These are phyloP conservation scores for Puccinia coronata DNA, from an alignment of 1,284 basidiomycete species.

Conservation along the genomic window DNA sequence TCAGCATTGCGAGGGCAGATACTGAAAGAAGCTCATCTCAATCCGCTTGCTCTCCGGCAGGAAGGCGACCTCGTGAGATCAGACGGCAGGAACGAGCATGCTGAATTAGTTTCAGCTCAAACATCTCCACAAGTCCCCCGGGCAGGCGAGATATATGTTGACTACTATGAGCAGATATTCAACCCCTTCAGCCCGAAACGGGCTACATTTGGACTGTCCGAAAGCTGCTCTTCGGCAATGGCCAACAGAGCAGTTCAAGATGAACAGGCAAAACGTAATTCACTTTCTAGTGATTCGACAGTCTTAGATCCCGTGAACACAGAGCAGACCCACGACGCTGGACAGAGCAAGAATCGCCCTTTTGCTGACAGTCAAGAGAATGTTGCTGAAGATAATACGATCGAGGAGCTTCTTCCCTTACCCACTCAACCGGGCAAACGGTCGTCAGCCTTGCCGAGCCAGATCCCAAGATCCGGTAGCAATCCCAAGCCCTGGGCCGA, in stretches of 20 bases:
- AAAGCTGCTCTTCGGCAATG: neutral
- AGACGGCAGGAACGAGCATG: neutral
- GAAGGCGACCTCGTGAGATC: neutral
- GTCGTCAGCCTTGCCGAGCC: neutral
- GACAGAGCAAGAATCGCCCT: neutral
- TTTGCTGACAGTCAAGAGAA: neutral
- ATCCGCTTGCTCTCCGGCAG: neutral
- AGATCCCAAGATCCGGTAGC: neutral
- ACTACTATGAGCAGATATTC: constrained; percentile 27
- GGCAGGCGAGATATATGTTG: neutral
- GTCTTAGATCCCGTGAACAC: neutral
- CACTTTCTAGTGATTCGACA: neutral
- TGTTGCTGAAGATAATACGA: neutral
- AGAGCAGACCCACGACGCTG: neutral
- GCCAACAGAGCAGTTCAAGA: neutral
- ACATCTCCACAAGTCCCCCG: neutral
- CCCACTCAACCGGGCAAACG: no score
- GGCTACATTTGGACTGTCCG: neutral
- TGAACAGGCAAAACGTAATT: neutral
- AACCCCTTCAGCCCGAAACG: neutral
- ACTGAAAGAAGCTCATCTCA: neutral
- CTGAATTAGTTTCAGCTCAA: neutral
- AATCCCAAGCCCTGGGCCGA: neutral
- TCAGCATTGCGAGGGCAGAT: neutral
- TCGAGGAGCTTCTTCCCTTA: neutral